Conservation (phyloP, 306 rosid species). For the Potentilla sterilis region DNA sequence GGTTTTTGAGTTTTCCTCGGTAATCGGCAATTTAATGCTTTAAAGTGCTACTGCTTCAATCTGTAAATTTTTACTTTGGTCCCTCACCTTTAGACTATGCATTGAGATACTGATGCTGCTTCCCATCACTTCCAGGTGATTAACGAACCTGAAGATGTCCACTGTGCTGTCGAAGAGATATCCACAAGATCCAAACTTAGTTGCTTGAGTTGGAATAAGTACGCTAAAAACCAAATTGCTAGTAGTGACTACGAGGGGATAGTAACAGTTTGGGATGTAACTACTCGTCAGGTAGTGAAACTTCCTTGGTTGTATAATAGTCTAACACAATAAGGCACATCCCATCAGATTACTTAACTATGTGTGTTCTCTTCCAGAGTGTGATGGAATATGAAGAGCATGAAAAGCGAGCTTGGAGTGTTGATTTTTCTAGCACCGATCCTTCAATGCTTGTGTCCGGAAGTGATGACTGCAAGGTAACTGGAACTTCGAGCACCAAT, state of each 20-base stretch:
- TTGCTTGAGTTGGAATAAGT: slow-evolving; percentile 94
- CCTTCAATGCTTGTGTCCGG: slow-evolving; percentile 96
- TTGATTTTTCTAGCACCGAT: slow-evolving; percentile 85
- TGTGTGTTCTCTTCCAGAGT: slow-evolving; percentile 45
- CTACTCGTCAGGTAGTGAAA: slow-evolving; percentile 68
- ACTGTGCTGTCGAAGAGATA: slow-evolving; percentile 88
- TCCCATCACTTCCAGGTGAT: slow-evolving; percentile 53
- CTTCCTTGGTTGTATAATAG: not conserved
- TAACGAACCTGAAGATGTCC: slow-evolving; percentile 71
- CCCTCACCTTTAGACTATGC: not conserved
- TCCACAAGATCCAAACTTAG: slow-evolving; percentile 84
- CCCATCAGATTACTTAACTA: slow-evolving; percentile 8
- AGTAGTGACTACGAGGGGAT: slow-evolving; percentile 94
- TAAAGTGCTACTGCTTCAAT: not conserved
- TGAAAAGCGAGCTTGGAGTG: slow-evolving; percentile 97
- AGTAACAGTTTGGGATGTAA: slow-evolving; percentile 93
- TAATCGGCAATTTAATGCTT: slow-evolving; percentile 29
- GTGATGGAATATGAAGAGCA: slow-evolving; percentile 95
- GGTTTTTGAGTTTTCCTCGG: slow-evolving; percentile 84
- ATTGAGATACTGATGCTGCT: not conserved
- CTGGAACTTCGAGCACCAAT: slow-evolving; percentile 5
- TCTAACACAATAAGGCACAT: slow-evolving; percentile 7
- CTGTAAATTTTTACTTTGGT: not conserved
- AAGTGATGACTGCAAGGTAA: slow-evolving; percentile 94
- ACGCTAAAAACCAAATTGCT: slow-evolving; percentile 76